Evolutionary conservation across 495 filamentous ascomycete genomes (phyloP), one percentile per base, ranked within the genome.

Genomic region (Lasiosphaeriaceae sp.): DNA sequence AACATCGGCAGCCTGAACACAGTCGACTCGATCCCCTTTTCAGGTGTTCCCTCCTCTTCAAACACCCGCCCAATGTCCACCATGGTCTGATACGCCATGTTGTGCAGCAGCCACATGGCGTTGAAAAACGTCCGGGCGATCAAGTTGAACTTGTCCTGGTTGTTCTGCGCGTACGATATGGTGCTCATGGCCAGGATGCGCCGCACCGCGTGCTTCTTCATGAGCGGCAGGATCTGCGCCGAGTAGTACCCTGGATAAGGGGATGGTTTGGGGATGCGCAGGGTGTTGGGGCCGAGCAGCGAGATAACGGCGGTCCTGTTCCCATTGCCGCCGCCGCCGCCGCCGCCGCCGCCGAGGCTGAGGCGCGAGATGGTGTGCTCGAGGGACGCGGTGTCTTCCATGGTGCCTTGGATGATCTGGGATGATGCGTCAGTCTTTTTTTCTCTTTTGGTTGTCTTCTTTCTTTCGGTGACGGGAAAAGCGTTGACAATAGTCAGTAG

Each of bases 301-400:
- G 63, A 66, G 53, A 66, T 35, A 17, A 66, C 31, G 31, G 12
- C 31, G 31, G n/a, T n/a, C n/a, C n/a, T n/a, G n/a, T n/a, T n/a
- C n/a, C n/a, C n/a, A n/a, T n/a, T n/a, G n/a, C n/a, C n/a, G n/a
- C n/a, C n/a, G n/a, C n/a, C n/a, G n/a, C n/a, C n/a, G n/a, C n/a
- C n/a, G n/a, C n/a, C n/a, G n/a, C n/a, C n/a, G n/a, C 31, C 31
- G 31, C 31, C 23, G 31, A 37, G 20, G 26, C 3, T n/a, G 24
- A 21, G 34, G 22, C 46, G 35, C 26, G 56, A 16, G 14, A 66
- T 39, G 19, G 57, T 60, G 14, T 22, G n/a, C 37, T 26, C 39
- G 22, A 66, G 50, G 35, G 54, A 3, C 9, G 0, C 21, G 3
- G n/a, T 16, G 37, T 62, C 57, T 23, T 24, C 37, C 14, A 66